A percentile compares a stretch with the other conserved stretches of the same genome.
phyloP scores from a whole-genome alignment of 2,329 filamentous ascomycete species.

The Epicoccum sorghinum region DNA sequence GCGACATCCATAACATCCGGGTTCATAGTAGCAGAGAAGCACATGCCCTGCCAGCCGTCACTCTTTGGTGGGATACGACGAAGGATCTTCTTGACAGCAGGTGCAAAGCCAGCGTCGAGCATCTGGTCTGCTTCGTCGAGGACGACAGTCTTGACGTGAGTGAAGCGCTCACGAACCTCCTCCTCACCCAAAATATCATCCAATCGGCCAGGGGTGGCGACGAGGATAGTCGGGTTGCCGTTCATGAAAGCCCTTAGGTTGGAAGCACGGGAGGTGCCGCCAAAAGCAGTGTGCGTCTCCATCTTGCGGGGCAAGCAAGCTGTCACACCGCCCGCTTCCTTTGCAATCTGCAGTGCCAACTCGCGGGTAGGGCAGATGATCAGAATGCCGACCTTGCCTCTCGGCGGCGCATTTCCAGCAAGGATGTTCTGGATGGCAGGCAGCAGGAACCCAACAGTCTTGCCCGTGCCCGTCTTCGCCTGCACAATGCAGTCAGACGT shows the following conservation, averaged over 20 bases:
- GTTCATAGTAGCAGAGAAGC: slow-evolving; percentile 55
- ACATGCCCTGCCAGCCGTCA: slow-evolving; percentile 57
- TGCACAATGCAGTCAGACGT: slow-evolving; percentile 61
- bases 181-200: slow-evolving; percentile 55
- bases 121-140: slow-evolving; percentile 54
- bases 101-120: slow-evolving; percentile 60
- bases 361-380: slow-evolving; percentile 58
- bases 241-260: slow-evolving; percentile 43
- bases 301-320: slow-evolving; percentile 47
- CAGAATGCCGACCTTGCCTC: slow-evolving; percentile 53
- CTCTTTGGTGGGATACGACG: slow-evolving; percentile 58
- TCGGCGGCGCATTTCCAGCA: slow-evolving; percentile 34
- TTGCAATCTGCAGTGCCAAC: slow-evolving; percentile 58
- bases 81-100: slow-evolving; percentile 60
- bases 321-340: slow-evolving; percentile 52
- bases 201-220: slow-evolving; percentile 57
- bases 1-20: slow-evolving; percentile 54
- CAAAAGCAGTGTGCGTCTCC: slow-evolving; percentile 55
- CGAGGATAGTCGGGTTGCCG: slow-evolving; percentile 51
- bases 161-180: slow-evolving; percentile 54
- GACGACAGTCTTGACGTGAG: slow-evolving; percentile 53
- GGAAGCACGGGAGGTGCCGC: slow-evolving; percentile 44
- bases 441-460: slow-evolving; percentile 57
- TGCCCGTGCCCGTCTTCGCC: slow-evolving; percentile 58
- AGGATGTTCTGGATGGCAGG: slow-evolving; percentile 56